Evolutionary conservation across 768 basidiomycete species (phyloP), one percentile per base, ranked within the genome.

Genomic region (Dioszegia hungarica): DNA sequence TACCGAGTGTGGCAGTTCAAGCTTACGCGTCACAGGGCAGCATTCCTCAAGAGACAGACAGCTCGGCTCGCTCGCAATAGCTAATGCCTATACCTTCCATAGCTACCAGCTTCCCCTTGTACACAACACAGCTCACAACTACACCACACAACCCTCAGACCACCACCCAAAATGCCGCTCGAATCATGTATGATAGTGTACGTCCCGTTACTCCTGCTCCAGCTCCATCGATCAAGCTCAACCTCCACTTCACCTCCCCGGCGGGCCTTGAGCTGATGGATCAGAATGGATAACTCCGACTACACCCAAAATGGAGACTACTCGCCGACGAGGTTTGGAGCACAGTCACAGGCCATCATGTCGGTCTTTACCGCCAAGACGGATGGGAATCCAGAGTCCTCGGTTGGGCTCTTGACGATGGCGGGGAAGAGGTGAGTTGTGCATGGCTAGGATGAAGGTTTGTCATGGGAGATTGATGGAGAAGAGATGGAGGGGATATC

Each of bases 381-480:
- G 65, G 87, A 90, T 74, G 87, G 90, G 24, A 98, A 99, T 79
- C 90, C 94, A 17, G 95, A 99, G 79, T 97, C 89, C 78, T 91
- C 91, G 11, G 93, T 97, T 38, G 95, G 95, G 4, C 79, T 97
- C 38, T 95, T 99, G 93, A 90, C 90, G 27, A 94, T 94, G 90
- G 94, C 91, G 14, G 89, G 90, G 54, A 95, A 95, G 77, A 86
- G 87, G 94, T 94, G 70, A 75, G 83, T n/a, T n/a, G n/a, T n/a
- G n/a, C n/a, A n/a, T n/a, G n/a, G n/a, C n/a, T n/a, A n/a, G n/a
- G n/a, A n/a, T n/a, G n/a, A n/a, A n/a, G n/a, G n/a, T n/a, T n/a
- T n/a, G n/a, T n/a, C n/a, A n/a, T n/a, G n/a, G n/a, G n/a, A n/a
- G n/a, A n/a, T n/a, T n/a, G n/a, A n/a, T n/a, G n/a, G n/a, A n/a